These are phyloP conservation scores for Dysphania ambrosioides DNA, from an alignment of 148 eudicot genomes.

Conservation along the genomic window DNA sequence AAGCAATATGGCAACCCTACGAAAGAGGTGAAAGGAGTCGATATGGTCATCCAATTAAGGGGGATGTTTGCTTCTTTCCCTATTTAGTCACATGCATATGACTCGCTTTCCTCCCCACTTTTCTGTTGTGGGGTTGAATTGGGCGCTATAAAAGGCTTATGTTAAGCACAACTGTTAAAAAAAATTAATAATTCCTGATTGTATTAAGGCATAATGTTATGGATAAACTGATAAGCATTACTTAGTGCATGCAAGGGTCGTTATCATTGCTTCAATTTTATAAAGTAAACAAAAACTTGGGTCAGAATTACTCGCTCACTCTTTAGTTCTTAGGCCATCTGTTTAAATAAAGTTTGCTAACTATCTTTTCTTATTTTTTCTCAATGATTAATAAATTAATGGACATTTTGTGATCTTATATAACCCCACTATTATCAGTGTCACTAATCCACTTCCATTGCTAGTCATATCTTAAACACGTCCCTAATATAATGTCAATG, in stretches of 20 bases:
- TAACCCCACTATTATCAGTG: conserved; percentile 5
- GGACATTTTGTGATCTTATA: background rate
- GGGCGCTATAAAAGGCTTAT: background rate
- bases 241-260: conserved; percentile 6
- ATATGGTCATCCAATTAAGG: background rate
- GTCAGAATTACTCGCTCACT: background rate
- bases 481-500: background rate
- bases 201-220: no score
- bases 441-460: conserved; percentile 3
- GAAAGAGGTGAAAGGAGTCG: background rate
- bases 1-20: conserved; percentile 9
- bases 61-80: background rate
- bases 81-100: background rate
- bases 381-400: background rate
- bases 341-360: background rate
- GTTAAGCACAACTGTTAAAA: no score
- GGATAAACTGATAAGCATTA: no score
- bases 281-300: background rate
- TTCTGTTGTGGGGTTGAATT: background rate
- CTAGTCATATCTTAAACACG: background rate
- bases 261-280: background rate
- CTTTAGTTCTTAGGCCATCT: background rate
- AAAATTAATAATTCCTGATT: no score
- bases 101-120: background rate
- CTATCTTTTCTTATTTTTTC: background rate